phyloP scores from a whole-genome alignment of 805 yeast genomes.

The Nematodospora valgi region DNA sequence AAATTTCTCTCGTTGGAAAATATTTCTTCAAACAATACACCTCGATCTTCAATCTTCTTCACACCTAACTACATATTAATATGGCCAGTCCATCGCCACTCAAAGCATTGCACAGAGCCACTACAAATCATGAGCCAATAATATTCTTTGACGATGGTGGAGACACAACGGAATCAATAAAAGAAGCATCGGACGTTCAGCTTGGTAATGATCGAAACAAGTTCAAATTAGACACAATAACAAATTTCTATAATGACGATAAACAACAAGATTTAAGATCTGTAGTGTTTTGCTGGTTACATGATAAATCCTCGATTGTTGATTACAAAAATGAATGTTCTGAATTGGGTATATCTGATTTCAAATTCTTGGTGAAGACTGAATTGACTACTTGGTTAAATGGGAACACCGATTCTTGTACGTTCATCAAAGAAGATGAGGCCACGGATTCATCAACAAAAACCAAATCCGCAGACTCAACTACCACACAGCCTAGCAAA shows the following conservation, averaged over 20 bases:
- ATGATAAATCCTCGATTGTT: conserved; percentile 69
- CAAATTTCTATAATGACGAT: conserved; percentile 55
- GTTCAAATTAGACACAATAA: conserved; percentile 41
- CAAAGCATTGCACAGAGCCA: conserved; percentile 24
- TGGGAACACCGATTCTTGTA: conserved; percentile 62
- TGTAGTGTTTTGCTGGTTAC: conserved; percentile 74
- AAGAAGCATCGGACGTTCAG: conserved; percentile 33
- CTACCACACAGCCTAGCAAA: conserved; percentile 9
- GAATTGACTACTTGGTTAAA: conserved; percentile 80
- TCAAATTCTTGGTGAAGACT: conserved; percentile 80
- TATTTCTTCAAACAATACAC: too few relatives aligned
- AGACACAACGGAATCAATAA: conserved; percentile 21
- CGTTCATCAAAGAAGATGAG: conserved; percentile 36
- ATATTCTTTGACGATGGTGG: conserved; percentile 15
- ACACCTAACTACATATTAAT: background rate
- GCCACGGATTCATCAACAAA: conserved; percentile 11
- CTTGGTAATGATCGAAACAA: conserved; percentile 21
- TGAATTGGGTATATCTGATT: conserved; percentile 57
- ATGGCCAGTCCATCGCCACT: conserved; percentile 14
- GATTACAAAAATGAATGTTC: conserved; percentile 78
- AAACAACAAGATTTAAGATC: conserved; percentile 51
- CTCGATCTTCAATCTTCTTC: too few relatives aligned
- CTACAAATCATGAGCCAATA: conserved; percentile 20
- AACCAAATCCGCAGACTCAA: conserved; percentile 10
- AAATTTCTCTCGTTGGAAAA: too few relatives aligned